Evolutionary conservation across 1,284 basidiomycete species (phyloP).

Genomic region (Papiliotrema flavescens): DNA sequence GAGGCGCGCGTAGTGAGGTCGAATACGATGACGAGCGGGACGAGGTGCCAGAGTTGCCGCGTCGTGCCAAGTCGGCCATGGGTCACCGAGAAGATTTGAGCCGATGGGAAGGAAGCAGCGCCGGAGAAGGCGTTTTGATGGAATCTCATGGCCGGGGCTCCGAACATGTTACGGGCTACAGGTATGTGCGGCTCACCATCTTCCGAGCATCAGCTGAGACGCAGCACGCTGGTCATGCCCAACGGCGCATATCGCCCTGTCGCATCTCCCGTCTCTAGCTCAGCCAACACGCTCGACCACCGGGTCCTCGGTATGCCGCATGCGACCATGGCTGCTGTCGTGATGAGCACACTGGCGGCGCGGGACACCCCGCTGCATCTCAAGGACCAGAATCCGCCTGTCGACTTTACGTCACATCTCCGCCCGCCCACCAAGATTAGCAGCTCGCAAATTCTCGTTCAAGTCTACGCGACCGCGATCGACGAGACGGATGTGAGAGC

Average conservation of each 20-base stretch:
- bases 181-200: constrained; percentile 21
- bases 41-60: constrained; percentile 14
- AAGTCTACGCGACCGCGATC: constrained; percentile 77
- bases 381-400: constrained; percentile 43
- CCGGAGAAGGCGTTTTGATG: constrained; percentile 35
- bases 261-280: constrained; percentile 50
- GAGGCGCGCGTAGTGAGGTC: constrained; percentile 1
- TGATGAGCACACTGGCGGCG: constrained; percentile 43
- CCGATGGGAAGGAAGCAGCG: constrained; percentile 33
- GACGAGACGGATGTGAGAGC: constrained; percentile 68
- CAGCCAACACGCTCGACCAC: constrained; percentile 58
- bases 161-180: constrained; percentile 32
- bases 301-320: constrained; percentile 71
- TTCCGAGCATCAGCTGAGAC: not conserved
- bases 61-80: constrained; percentile 23
- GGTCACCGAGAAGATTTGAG: constrained; percentile 10
- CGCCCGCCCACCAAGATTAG: constrained; percentile 68
- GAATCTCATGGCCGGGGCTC: constrained; percentile 34
- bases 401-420: constrained; percentile 64
- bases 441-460: constrained; percentile 66
- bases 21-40: constrained; percentile 12
- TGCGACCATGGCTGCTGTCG: constrained; percentile 78
- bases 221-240: constrained; percentile 68
- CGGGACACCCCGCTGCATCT: constrained; percentile 52
- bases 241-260: constrained; percentile 54